A percentile compares a stretch with the other conserved stretches of the same genome.
Conservation (phyloP, 2,329 filamentous ascomycete genomes). For the Scedosporium apiospermum region DNA sequence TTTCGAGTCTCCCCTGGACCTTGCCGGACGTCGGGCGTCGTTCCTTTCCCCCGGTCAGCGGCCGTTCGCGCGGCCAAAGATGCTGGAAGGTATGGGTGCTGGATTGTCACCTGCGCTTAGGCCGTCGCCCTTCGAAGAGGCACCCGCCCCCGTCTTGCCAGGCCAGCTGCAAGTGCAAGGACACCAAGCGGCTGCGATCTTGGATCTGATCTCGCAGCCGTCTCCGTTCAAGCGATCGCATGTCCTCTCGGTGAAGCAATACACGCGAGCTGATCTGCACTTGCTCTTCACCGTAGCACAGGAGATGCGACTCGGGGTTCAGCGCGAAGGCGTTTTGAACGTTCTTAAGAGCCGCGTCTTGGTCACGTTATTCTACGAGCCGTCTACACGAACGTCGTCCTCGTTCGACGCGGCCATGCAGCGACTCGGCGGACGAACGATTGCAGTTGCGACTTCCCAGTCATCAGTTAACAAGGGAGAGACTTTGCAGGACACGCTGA, state of each 20-base stretch:
- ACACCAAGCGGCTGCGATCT: slow-evolving; percentile 50
- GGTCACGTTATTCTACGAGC: slow-evolving; percentile 94
- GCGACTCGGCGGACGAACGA: slow-evolving; percentile 79
- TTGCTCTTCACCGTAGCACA: slow-evolving; percentile 92
- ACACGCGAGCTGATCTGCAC: slow-evolving; percentile 79
- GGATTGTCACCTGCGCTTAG: slow-evolving; percentile 30
- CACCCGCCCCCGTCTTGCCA: slow-evolving; percentile 10
- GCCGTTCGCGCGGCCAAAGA: neutral
- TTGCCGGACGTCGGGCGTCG: slow-evolving; percentile 19
- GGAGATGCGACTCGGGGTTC: slow-evolving; percentile 93
- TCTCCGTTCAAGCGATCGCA: slow-evolving; percentile 86
- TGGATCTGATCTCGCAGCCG: slow-evolving; percentile 60
- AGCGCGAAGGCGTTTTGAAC: slow-evolving; percentile 82
- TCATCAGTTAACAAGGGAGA: slow-evolving; percentile 94
- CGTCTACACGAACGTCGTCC: slow-evolving; percentile 86
- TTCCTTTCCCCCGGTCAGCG: slow-evolving; percentile 13
- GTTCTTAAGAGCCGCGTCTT: slow-evolving; percentile 79
- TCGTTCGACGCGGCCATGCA: slow-evolving; percentile 99
- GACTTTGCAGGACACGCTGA: slow-evolving; percentile 82
- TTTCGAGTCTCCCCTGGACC: neutral
- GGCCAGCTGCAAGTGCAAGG: slow-evolving; percentile 33
- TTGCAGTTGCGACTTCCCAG: slow-evolving; percentile 70
- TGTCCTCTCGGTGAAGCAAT: slow-evolving; percentile 86
- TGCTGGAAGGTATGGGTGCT: neutral
- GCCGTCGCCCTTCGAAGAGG: slow-evolving; percentile 14